Percentiles rank a stretch among this genome's conserved stretches.
phyloP scores from a whole-genome alignment of 2,329 filamentous ascomycete species.

The Drechslerella coelobrocha region DNA sequence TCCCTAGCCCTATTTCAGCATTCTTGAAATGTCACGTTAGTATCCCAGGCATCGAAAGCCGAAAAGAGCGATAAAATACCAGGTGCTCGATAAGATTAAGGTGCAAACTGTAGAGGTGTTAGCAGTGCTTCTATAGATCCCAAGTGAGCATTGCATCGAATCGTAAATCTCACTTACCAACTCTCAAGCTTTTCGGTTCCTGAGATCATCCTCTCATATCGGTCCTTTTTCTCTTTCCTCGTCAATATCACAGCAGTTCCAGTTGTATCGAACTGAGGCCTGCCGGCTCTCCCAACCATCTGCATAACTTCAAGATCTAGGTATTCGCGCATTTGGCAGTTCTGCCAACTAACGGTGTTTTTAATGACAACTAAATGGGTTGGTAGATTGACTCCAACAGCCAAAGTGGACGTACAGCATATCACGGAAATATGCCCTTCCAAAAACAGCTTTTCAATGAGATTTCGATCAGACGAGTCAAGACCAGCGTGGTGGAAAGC shows the following conservation, averaged over 20 bases:
- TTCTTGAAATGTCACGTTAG: slow-evolving; percentile 61
- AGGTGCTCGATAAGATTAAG: slow-evolving; percentile 80
- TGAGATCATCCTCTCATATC: slow-evolving; percentile 76
- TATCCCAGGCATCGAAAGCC: not conserved
- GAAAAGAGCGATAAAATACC: slow-evolving; percentile 50
- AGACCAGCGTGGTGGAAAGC: slow-evolving; percentile 85
- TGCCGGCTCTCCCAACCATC: slow-evolving; percentile 83
- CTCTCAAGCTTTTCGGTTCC: slow-evolving; percentile 79
- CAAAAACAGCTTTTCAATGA: slow-evolving; percentile 73
- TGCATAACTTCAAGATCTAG: slow-evolving; percentile 87
- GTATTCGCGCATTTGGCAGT: slow-evolving; percentile 70
- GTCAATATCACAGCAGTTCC: slow-evolving; percentile 83
- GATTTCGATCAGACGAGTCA: slow-evolving; percentile 67
- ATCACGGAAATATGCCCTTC: slow-evolving; percentile 77
- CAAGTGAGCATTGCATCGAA: not conserved
- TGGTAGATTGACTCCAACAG: slow-evolving; percentile 82
- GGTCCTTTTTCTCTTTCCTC: slow-evolving; percentile 67
- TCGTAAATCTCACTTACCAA: slow-evolving; percentile 58
- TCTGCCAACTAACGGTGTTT: slow-evolving; percentile 73
- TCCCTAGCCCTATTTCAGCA: slow-evolving; percentile 79
- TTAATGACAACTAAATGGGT: slow-evolving; percentile 85
- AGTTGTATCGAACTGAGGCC: slow-evolving; percentile 80
- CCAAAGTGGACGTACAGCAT: slow-evolving; percentile 84
- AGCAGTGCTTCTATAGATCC: not conserved
- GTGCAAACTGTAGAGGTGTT: slow-evolving; percentile 67